Evolutionary conservation across 2,329 filamentous ascomycete genomes (phyloP).

Genomic region (Colletotrichum ledebouriae): DNA sequence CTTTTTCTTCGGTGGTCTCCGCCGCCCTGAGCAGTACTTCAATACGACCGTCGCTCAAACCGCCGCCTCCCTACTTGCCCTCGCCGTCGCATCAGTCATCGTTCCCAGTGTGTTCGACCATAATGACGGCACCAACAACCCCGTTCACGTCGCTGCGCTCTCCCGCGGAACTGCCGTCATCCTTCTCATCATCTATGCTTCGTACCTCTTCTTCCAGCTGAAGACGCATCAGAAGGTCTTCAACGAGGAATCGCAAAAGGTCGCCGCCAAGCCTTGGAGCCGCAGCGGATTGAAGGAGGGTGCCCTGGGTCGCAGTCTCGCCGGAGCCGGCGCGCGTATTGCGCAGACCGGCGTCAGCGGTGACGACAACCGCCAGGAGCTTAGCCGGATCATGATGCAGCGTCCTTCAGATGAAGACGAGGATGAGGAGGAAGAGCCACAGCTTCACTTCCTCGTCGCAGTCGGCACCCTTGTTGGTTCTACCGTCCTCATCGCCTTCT

Average conservation of each 20-base stretch:
- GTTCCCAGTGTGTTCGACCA: constrained; percentile 89
- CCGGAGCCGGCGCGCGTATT: constrained; percentile 56
- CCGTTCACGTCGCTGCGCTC: constrained; percentile 68
- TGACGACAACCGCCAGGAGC: constrained; percentile 56
- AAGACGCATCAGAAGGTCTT: constrained; percentile 87
- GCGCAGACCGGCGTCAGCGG: constrained; percentile 50
- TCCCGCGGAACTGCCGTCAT: constrained; percentile 84
- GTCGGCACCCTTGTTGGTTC: constrained; percentile 78
- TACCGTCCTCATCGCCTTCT: constrained; percentile 84
- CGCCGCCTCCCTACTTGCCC: constrained; percentile 82
- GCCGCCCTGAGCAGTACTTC: constrained; percentile 86
- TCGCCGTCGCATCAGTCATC: constrained; percentile 85
- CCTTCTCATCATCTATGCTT: constrained; percentile 84
- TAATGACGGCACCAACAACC: constrained; percentile 54
- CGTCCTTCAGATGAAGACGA: constrained; percentile 67
- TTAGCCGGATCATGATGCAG: constrained; percentile 61
- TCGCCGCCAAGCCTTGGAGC: constrained; percentile 68
- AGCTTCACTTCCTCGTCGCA: constrained; percentile 80
- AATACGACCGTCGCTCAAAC: constrained; percentile 94
- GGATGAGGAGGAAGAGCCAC: constrained; percentile 80
- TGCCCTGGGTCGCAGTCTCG: constrained; percentile 56
- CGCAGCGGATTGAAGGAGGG: constrained; percentile 49
- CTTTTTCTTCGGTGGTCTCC: constrained; percentile 89
- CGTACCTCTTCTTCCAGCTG: constrained; percentile 91
- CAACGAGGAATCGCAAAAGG: constrained; percentile 83